phyloP scores from a whole-genome alignment of 441 rosid species.

The Biscutella laevigata region DNA sequence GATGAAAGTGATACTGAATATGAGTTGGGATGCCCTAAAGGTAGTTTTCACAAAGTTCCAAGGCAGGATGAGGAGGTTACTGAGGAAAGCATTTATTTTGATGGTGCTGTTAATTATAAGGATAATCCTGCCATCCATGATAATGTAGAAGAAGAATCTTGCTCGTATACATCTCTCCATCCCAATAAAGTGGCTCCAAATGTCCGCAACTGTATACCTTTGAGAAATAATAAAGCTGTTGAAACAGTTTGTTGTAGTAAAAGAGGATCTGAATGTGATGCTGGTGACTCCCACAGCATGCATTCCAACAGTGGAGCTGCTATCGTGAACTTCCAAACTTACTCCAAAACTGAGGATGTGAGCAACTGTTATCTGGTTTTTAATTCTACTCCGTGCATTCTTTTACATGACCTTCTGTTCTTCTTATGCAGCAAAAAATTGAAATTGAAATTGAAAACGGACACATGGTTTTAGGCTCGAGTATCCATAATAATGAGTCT shows the following conservation, averaged over 20 bases:
- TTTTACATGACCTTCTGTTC: conserved; percentile 6
- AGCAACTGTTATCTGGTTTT: conserved; percentile 25
- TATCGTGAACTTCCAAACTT: conserved; percentile 33
- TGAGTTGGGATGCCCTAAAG: conserved; percentile 31
- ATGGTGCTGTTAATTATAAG: conserved; percentile 30
- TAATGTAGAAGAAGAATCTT: conserved; percentile 54
- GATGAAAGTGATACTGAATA: conserved; percentile 66
- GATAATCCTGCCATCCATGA: conserved; percentile 33
- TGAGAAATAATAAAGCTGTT: conserved; percentile 31
- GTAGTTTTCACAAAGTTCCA: conserved; percentile 19
- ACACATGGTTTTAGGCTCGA: conserved; percentile 36
- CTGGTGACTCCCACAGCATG: conserved; percentile 34
- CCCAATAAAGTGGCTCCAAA: conserved; percentile 30
- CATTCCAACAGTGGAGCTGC: conserved; percentile 28
- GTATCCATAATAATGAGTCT: conserved; percentile 38
- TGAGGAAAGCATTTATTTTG: conserved; percentile 42
- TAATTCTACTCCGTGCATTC: not conserved
- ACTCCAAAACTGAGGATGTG: conserved; percentile 36
- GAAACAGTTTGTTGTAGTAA: conserved; percentile 32
- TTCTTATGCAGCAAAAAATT: conserved; percentile 50
- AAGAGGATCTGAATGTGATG: conserved; percentile 42
- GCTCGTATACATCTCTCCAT: conserved; percentile 44
- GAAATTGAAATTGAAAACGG: conserved; percentile 40
- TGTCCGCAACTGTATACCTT: conserved; percentile 33
- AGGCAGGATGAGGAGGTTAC: conserved; percentile 38